phyloP scores from a whole-genome alignment of 2,329 filamentous ascomycete species.

The Exophiala oligosperma region DNA sequence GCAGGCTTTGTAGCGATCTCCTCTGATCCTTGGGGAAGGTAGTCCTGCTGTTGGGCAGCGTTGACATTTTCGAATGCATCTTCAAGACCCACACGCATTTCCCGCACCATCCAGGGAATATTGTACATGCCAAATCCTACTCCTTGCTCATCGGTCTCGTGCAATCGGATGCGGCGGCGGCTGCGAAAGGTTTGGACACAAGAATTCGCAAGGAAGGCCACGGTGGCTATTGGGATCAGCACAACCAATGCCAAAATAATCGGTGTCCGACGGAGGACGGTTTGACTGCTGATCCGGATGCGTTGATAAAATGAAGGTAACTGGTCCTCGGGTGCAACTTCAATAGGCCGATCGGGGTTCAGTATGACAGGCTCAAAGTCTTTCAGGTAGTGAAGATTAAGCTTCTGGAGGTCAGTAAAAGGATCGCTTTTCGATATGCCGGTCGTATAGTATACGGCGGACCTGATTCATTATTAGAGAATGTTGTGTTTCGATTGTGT shows the following conservation, averaged over 20 bases:
- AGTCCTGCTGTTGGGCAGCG: constrained; percentile 68
- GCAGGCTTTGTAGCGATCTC: constrained; percentile 40
- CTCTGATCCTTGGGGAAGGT: constrained; percentile 60
- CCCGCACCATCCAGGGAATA: constrained; percentile 72
- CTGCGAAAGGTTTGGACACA: constrained; percentile 75
- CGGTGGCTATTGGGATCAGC: constrained; percentile 71
- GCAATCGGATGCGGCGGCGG: constrained; percentile 69
- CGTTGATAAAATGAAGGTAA: constrained; percentile 39
- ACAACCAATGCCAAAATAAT: constrained; percentile 64
- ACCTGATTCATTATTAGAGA: constrained; percentile 39
- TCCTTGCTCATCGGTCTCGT: constrained; percentile 70
- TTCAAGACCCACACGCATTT: constrained; percentile 74
- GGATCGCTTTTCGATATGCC: constrained; percentile 76
- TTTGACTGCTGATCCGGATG: constrained; percentile 36
- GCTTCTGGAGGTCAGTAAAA: constrained; percentile 64
- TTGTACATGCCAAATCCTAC: constrained; percentile 70
- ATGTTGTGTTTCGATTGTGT: no score
- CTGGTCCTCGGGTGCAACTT: constrained; percentile 42
- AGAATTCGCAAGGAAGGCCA: constrained; percentile 73
- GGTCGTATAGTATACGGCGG: constrained; percentile 80
- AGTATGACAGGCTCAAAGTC: constrained; percentile 76
- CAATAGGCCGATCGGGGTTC: constrained; percentile 64
- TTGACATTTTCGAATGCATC: constrained; percentile 74
- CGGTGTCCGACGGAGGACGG: constrained; percentile 57
- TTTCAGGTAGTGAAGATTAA: constrained; percentile 71